A percentile compares a stretch with the other conserved stretches of the same genome.
Evolutionary conservation across 176 grass and related monocot genomes (phyloP).

Genomic region (Oryza longistaminata): DNA sequence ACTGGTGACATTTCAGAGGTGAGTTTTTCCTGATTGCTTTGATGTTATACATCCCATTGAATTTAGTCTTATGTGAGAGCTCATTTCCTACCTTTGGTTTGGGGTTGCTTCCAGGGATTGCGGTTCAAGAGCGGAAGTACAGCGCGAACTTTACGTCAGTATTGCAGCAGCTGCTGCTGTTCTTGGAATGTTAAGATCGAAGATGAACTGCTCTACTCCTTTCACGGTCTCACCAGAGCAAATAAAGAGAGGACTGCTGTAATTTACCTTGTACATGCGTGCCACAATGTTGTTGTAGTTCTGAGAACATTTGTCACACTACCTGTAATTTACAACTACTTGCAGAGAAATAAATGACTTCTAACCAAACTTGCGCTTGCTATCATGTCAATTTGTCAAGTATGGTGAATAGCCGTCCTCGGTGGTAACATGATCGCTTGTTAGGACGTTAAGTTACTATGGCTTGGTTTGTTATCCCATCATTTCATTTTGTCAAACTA

Average conservation of each 20-base stretch:
- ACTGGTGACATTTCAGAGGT: conserved; percentile 23
- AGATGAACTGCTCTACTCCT: conserved; percentile 4
- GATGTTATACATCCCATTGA: background rate
- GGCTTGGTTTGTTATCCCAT: background rate
- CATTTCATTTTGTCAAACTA: background rate
- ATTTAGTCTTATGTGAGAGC: background rate
- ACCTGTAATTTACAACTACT: background rate
- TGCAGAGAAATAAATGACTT: conserved; percentile 8
- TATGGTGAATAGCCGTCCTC: no score
- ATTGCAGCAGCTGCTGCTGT: conserved; percentile 22
- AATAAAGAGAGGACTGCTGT: background rate
- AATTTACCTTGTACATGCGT: background rate
- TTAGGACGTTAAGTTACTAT: background rate
- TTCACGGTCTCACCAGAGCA: background rate
- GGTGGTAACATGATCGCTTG: background rate
- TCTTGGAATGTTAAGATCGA: conserved; percentile 6
- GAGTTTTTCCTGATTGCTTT: background rate
- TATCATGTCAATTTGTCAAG: no score
- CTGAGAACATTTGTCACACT: background rate
- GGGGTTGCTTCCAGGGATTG: conserved; percentile 22
- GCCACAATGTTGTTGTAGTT: conserved; percentile 21
- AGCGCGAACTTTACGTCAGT: background rate
- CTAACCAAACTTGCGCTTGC: background rate
- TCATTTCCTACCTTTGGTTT: conserved; percentile 20
- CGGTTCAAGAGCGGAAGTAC: conserved; percentile 3